Conservation (phyloP, 2,329 filamentous ascomycete genomes). For the Colletotrichum eremochloae region DNA sequence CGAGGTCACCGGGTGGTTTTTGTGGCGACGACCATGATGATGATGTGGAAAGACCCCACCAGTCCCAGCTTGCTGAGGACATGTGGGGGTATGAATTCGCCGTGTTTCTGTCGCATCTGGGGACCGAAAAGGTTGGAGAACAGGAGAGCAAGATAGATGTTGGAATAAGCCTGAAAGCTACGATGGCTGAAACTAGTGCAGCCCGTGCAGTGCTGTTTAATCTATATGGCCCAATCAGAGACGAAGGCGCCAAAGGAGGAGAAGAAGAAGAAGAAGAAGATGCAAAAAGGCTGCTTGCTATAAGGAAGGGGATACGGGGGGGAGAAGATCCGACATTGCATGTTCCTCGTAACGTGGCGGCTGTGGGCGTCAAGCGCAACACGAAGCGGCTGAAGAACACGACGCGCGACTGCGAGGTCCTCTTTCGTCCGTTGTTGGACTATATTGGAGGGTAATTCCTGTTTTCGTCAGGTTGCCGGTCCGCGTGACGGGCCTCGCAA, state of each 20-base stretch:
- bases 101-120: neutral
- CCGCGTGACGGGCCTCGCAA: neutral
- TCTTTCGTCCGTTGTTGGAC: neutral
- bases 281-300: neutral
- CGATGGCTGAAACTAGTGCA: neutral
- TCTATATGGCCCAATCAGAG: slow-evolving; percentile 18
- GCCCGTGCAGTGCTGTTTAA: neutral
- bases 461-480: neutral
- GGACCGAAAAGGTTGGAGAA: too few species aligned
- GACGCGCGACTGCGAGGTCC: neutral
- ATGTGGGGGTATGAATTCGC: neutral
- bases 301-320: neutral
- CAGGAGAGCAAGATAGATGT: neutral
- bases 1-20: slow-evolving; percentile 4
- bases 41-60: neutral
- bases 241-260: slow-evolving; percentile 7
- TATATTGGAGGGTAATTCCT: too few species aligned
- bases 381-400: slow-evolving; percentile 1
- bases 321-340: slow-evolving; percentile 9
- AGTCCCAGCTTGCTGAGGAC: neutral
- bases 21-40: neutral
- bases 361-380: neutral
- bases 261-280: neutral
- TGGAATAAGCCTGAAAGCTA: neutral
- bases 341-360: slow-evolving; percentile 1